A percentile compares a stretch with the other conserved stretches of the same genome.
Conservation (phyloP, 495 filamentous ascomycete genomes). For the Aspergillus baeticus region DNA sequence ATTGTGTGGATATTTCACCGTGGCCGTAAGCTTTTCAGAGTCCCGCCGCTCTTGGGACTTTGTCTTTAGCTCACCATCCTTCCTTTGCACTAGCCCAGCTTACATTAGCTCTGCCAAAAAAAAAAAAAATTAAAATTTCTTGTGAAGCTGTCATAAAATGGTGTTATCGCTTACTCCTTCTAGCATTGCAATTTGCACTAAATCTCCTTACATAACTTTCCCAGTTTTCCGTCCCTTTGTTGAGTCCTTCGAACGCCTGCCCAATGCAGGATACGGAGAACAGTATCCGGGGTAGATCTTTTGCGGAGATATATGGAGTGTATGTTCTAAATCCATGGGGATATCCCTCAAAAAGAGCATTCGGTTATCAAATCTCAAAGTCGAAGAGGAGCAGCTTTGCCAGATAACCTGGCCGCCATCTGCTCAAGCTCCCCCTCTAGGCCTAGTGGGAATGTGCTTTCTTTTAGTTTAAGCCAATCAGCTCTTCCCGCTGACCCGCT, state of each 20-base stretch:
- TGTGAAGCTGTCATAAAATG: no score
- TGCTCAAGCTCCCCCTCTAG: conserved; percentile 15
- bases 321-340: background rate
- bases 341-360: background rate
- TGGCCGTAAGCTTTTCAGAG: no score
- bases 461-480: background rate
- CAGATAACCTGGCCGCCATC: conserved; percentile 5
- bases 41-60: no score
- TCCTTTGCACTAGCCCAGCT: no score
- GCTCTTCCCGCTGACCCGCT: background rate
- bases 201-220: no score
- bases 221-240: background rate
- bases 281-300: background rate
- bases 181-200: no score
- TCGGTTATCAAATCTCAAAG: conserved; percentile 2
- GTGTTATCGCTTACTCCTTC: no score
- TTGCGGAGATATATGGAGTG: background rate
- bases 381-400: background rate
- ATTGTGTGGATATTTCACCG: no score
- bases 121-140: no score
- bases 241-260: background rate
- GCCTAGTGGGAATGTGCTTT: background rate
- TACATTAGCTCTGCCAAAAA: no score
- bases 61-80: no score
- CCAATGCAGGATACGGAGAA: conserved; percentile 4